Evolutionary conservation across 106 monocot genomes (phyloP), one percentile per base, ranked within the genome.

Genomic region (Agapanthus africanus): DNA sequence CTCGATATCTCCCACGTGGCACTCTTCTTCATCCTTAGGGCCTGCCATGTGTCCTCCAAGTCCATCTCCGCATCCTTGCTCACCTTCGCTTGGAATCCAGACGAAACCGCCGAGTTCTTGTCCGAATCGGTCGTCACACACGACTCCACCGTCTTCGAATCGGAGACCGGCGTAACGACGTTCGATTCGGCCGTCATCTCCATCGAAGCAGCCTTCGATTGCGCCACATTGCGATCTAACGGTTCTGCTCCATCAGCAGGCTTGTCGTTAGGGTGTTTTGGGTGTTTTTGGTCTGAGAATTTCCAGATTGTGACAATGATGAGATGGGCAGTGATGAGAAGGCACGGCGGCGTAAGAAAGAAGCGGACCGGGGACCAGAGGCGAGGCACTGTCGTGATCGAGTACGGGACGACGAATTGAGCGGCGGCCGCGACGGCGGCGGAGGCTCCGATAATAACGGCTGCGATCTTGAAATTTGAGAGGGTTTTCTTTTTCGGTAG

Each of bases 251-350:
- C n/a, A n/a, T n/a, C n/a, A n/a, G n/a, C n/a, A n/a, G n/a, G n/a
- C n/a, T n/a, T n/a, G n/a, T 5, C 27, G 25, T 61, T 18, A 22
- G 18, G 38, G 13, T 39, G 27, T 27, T 37, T 18, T 36, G 15
- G 47, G n/a, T 10, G 71, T 27, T 60, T 76, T 37, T 69, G 65
- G 31, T 79, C 79, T 66, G 83, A 81, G 59, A 89, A 83, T 71
- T 70, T 79, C 86, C 86, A 81, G 70, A 93, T 86, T 51, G 69
- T 59, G 81, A 86, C 37, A 79, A 93, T 86, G 61, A 93, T 93
- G 81, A 86, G 70, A 66, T 93, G 79, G 34, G 80, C 73, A 66
- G 73, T 73, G 70, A 80, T 42, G 84, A 84, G 74, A 59, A 80
- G 84, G 73, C 80, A 84, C n/a, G n/a, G n/a, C n/a, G n/a, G n/a